phyloP scores from a whole-genome alignment of 169 alveolate genomes.

The Eimeria nieschulzi region DNA sequence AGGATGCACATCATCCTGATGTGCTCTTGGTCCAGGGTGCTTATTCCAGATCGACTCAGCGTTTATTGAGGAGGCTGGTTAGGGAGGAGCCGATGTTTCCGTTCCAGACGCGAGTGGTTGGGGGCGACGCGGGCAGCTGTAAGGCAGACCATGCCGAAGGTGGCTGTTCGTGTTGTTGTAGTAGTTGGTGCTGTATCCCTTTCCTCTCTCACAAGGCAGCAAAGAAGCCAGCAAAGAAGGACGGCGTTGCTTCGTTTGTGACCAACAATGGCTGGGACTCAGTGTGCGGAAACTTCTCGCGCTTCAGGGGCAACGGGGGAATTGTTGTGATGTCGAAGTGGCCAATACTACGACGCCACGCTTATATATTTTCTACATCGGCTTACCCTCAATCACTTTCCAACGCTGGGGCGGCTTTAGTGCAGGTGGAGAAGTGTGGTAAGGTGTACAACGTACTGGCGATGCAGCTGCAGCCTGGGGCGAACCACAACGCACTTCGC shows the following conservation, averaged over 20 bases:
- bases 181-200: conserved; percentile 61
- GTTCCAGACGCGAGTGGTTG: conserved; percentile 69
- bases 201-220: conserved; percentile 25
- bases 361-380: conserved; percentile 74
- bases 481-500: conserved; percentile 77
- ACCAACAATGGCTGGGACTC: conserved; percentile 66
- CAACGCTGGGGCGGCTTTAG: conserved; percentile 86
- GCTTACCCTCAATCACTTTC: conserved; percentile 80
- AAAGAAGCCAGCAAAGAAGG: not conserved
- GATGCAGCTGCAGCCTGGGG: conserved; percentile 87
- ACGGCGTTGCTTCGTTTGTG: not conserved
- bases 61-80: conserved; percentile 29
- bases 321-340: conserved; percentile 79
- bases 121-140: conserved; percentile 60
- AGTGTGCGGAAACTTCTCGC: conserved; percentile 70
- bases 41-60: conserved; percentile 46
- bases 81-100: conserved; percentile 61
- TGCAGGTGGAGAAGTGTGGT: conserved; percentile 78
- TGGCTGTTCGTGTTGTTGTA: conserved; percentile 53
- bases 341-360: conserved; percentile 79
- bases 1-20: conserved; percentile 63
- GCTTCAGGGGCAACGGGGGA: conserved; percentile 79
- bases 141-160: conserved; percentile 44
- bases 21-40: conserved; percentile 73
- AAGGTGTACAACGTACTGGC: conserved; percentile 83